Evolutionary conservation across 805 yeast species (phyloP).

Genomic region (Sugiyamaella marilandica): DNA sequence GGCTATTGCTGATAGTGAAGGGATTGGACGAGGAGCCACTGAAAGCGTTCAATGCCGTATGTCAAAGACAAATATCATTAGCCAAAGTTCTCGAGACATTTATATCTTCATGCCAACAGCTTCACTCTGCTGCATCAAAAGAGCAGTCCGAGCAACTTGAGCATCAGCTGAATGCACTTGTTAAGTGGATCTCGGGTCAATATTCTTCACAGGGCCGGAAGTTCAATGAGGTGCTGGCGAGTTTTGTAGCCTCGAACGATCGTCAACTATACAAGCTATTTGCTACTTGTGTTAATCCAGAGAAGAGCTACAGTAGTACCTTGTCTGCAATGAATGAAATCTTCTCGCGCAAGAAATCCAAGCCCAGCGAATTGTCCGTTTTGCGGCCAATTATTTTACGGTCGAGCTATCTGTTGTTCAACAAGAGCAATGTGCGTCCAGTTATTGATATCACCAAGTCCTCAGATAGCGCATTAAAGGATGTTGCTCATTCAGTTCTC

Average conservation of each 20-base stretch:
- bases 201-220: constrained; percentile 47
- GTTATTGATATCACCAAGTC: constrained; percentile 47
- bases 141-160: constrained; percentile 20
- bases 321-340: background rate
- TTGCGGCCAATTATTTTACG: constrained; percentile 59
- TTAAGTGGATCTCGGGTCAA: constrained; percentile 56
- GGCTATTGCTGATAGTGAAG: constrained; percentile 48
- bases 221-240: constrained; percentile 46
- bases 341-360: background rate
- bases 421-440: constrained; percentile 56
- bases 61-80: constrained; percentile 51
- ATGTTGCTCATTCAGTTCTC: constrained; percentile 48
- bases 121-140: background rate
- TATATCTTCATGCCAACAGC: constrained; percentile 6
- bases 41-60: constrained; percentile 63
- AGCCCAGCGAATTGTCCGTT: background rate
- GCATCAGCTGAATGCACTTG: constrained; percentile 40
- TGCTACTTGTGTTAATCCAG: constrained; percentile 48
- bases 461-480: constrained; percentile 27
- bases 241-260: constrained; percentile 53
- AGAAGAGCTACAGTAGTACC: constrained; percentile 39
- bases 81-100: constrained; percentile 41
- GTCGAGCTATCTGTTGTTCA: constrained; percentile 55
- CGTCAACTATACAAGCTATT: constrained; percentile 49
- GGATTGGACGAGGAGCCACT: constrained; percentile 53